Evolutionary conservation across 1,284 basidiomycete species (phyloP), one percentile per base, ranked within the genome.

Genomic region (Cryptococcus sp.): DNA sequence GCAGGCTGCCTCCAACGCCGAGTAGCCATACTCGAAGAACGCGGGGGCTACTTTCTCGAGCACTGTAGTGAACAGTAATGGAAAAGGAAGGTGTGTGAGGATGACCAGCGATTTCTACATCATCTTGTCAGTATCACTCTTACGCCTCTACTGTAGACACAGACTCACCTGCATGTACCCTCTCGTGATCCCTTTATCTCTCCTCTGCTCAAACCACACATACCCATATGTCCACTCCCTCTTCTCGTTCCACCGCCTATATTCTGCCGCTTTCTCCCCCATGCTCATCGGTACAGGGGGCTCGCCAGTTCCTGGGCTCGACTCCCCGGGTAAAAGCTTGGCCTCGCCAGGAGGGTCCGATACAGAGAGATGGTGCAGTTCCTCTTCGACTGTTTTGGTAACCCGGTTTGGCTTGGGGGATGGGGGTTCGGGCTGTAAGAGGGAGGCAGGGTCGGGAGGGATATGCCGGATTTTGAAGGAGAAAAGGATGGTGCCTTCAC

Each of bases 1-100:
- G 69, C 88, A 92, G 0, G 89, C 89, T 0, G 86, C 83, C 74
- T 95, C 91, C 3, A 94, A 80, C 79, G 91, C 91, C 0, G 87
- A 82, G 9, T 83, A 82, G 12, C 87, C 88, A 61, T 91, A 87
- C 21, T 79, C 72, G 64, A 88, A 85, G 71, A 87, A 91, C 23
- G 87, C 76, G 0, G 89, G 87, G 0, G 91, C 92, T 37, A 96
- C 81, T 45, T 84, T 82, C 16, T 82, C 79, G 12, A 88, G 79
- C 5, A 93, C 75, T 16, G 83, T 80, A 38, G 84, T 82, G 76
- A 91, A 97, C 8, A 98, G 78, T 0, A 89, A 82, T 0, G 93
- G 90, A 70, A 88, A 91, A 63, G 90, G 85, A 43, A 88, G 83
- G 58, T 89, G 86, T 0, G 91, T 88, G 9, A 96, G 80, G 36